Conservation (phyloP, 2,329 filamentous ascomycete genomes). For the Myriosclerotinia scirpicola region DNA sequence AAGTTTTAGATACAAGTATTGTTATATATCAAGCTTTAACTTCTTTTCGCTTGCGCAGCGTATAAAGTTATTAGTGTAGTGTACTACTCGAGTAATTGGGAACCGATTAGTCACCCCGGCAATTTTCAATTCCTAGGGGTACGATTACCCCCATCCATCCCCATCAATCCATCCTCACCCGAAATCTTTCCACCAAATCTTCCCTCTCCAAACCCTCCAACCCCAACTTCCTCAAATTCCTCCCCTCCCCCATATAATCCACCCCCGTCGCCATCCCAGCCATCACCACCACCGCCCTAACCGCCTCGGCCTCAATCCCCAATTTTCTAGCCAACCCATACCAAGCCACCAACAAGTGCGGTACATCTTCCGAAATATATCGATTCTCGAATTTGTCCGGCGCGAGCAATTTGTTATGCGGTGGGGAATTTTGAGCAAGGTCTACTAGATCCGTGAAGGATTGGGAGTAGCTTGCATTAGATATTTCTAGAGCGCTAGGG, state of each 20-base stretch:
- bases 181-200: conserved; percentile 22
- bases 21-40: no score
- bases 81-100: no score
- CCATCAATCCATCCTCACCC: neutral
- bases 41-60: no score
- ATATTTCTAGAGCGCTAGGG: conserved; percentile 22
- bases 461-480: conserved; percentile 24
- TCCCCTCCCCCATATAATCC: conserved; percentile 23
- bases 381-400: conserved; percentile 22
- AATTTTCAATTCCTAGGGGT: no score
- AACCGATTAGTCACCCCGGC: no score
- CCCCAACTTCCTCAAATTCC: conserved; percentile 22
- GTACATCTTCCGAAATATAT: conserved; percentile 28
- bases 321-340: conserved; percentile 23
- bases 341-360: conserved; percentile 28
- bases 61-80: no score
- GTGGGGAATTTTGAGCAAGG: neutral
- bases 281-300: conserved; percentile 18
- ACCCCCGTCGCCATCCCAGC: conserved; percentile 24
- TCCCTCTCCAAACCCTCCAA: conserved; percentile 16
- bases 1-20: no score
- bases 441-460: conserved; percentile 20
- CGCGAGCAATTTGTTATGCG: neutral
- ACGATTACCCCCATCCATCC: no score
- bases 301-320: conserved; percentile 18